Base-by-base conservation (phyloP, 2,329 filamentous ascomycete genomes). In the Paracamarosporium sp. region DNA sequence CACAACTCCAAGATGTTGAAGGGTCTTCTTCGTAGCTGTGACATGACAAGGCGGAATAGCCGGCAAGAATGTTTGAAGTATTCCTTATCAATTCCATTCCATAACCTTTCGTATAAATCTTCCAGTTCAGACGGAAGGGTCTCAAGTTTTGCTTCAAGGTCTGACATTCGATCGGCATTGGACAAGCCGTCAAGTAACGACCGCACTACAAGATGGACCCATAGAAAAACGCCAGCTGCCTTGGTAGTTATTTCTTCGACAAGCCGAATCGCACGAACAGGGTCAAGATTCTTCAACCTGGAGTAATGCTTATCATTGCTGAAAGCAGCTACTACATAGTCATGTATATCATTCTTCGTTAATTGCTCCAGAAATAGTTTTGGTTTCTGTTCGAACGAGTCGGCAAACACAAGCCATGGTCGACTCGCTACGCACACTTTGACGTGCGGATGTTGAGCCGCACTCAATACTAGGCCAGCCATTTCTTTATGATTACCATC, bases 401-500 rank as follows among this genome's bases (percentile, higher is more conserved):
- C 50, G 2, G 35, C 44, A 22, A 57, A 57, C 1, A 50, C 38
- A 2, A 50, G 33, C 55, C 50, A 53, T 8, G 55, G 55, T 20
- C 55, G 50, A 31, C 55, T 57, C 4, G 55, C 31, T 3, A 53
- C 43, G 25, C 50, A 41, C 12, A 41, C 12, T 40, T 24, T 38
- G 17, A 50, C 22, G 17, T 40, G 12, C 5, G 31, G 24, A 9
- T 36, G 33, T 1, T 30, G 31, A 22, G 47, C 36, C 11, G 59
- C 20, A 11, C 40, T 44, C 9, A 24, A 17, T 11, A 65, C 22
- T 12, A 56, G 61, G 11, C 50, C 12, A 4, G 55, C 15, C 5
- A 65, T 11, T 8, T 62, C 55, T 17, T 17, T 35, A 27, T 63
- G 55, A 25, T 64, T 58, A 8, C 61, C 63, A 8, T 65, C 56